phyloP scores from a whole-genome alignment of 805 yeast species.

The Lachancea sp. region DNA sequence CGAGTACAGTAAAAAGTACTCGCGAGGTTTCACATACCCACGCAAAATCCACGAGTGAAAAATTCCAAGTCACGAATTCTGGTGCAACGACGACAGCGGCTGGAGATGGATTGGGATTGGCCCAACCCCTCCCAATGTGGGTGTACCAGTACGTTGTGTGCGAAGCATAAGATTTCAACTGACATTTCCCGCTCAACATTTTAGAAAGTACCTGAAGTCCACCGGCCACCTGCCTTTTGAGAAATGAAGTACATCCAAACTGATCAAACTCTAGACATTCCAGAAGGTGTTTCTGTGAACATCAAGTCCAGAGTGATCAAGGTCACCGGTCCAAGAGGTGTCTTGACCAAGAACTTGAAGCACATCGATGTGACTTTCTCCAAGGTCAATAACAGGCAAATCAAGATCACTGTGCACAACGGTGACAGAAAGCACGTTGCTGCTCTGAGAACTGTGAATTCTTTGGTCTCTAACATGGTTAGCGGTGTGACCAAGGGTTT shows the following conservation, averaged over 20 bases:
- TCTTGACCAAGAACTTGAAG: constrained; percentile 78
- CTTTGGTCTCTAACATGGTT: constrained; percentile 87
- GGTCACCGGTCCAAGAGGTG: constrained; percentile 98
- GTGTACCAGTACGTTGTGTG: no score
- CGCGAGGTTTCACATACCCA: background rate
- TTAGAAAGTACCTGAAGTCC: constrained; percentile 3
- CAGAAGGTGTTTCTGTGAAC: constrained; percentile 87
- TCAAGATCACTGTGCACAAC: constrained; percentile 91
- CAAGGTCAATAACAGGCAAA: constrained; percentile 62
- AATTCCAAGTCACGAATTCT: background rate
- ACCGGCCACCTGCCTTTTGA: constrained; percentile 5
- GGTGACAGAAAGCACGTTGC: constrained; percentile 99
- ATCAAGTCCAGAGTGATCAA: constrained; percentile 87
- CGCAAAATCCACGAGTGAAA: constrained; percentile 1
- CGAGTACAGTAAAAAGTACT: no score
- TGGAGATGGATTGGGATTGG: background rate
- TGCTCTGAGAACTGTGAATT: constrained; percentile 96
- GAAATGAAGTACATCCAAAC: constrained; percentile 80
- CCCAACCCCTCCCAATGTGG: no score
- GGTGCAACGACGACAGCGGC: background rate
- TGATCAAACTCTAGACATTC: constrained; percentile 75
- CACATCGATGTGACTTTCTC: constrained; percentile 93
- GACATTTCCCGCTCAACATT: background rate
- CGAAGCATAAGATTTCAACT: no score
- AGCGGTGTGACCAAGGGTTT: constrained; percentile 99